A percentile compares a stretch with the other conserved stretches of the same genome.
Conservation (phyloP, 2,329 filamentous ascomycete genomes). For the Fusarium ramigenum region DNA sequence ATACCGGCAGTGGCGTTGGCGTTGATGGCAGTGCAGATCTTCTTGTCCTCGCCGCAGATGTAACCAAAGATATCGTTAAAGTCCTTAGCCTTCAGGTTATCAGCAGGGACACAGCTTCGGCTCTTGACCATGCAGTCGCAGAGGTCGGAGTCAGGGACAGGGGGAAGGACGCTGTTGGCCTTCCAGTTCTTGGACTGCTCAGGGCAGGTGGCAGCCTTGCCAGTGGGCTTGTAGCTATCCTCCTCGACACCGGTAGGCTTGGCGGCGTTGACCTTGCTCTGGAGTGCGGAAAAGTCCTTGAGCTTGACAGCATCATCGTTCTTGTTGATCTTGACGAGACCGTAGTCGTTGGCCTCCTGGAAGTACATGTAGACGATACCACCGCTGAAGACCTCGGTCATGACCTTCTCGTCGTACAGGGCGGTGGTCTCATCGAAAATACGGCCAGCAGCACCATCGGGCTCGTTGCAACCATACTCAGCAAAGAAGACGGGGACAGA, state of each 20-base stretch:
- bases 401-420: slow-evolving; percentile 79
- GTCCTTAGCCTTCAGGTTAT: slow-evolving; percentile 64
- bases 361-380: slow-evolving; percentile 99
- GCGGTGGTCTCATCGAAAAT: slow-evolving; percentile 85
- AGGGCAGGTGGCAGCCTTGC: slow-evolving; percentile 79
- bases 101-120: slow-evolving; percentile 74
- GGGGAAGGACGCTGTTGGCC: slow-evolving; percentile 74
- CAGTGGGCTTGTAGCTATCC: slow-evolving; percentile 76
- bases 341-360: slow-evolving; percentile 89
- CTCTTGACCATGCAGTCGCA: slow-evolving; percentile 87
- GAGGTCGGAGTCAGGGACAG: slow-evolving; percentile 78
- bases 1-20: slow-evolving; percentile 72
- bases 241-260: slow-evolving; percentile 73
- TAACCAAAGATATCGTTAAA: slow-evolving; percentile 76
- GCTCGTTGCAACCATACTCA: slow-evolving; percentile 94
- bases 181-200: slow-evolving; percentile 71
- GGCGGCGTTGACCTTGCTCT: slow-evolving; percentile 73
- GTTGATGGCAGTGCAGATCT: slow-evolving; percentile 73
- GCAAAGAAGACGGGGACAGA: slow-evolving; percentile 97
- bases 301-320: slow-evolving; percentile 71
- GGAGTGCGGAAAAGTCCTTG: slow-evolving; percentile 78
- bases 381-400: slow-evolving; percentile 90
- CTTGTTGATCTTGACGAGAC: slow-evolving; percentile 70
- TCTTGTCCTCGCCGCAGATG: slow-evolving; percentile 69
- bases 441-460: slow-evolving; percentile 69